Base-by-base conservation (phyloP, 2,329 filamentous ascomycete species). In the Colletotrichum musae region DNA sequence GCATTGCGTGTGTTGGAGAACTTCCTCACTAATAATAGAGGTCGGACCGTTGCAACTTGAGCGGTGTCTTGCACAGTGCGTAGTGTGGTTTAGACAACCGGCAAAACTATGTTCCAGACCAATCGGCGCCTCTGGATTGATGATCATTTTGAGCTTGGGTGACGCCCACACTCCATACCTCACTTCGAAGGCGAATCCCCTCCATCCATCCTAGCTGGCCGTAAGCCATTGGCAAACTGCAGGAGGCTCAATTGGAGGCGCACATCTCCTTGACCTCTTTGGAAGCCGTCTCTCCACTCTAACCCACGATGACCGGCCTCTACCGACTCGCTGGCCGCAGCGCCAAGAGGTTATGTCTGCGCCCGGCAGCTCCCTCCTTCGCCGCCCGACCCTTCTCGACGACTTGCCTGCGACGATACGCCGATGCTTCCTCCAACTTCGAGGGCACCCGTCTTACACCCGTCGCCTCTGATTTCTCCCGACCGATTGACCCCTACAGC, bases 261-360 rank as follows among this genome's bases (percentile, higher is more conserved):
- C 45, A 36, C 15, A 70, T 71, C 71, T 69, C 71, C 65, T 70
- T 61, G 63, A 71, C 73, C 71, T 73, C 73, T 73, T 75, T 74
- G 73, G 74, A 73, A 75, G 73, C 72, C 72, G 73, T 74, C 73
- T 76, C 74, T 73, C 71, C 73, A 50, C 72, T 74, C 71, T 68
- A 68, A 24, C 76, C 72, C 79, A 84, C 81, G 83, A 94, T 94
- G 92, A 88, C 92, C 81, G 87, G 90, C 76, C 85, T 94, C 79
- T 89, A 89, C 83, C 90, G 93, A 82, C 87, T 94, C 79, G 91
- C 91, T 81, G 87, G 90, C 86, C 88, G 87, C 82, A 87, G 89
- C 81, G 91, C 91, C 82, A 91, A 89, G 84, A 90, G 91, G 76
- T 84, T 92, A 75, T 90, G 87, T 79, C 82, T 90, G 74, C 86